A percentile compares a stretch with the other conserved stretches of the same genome.
Conservation (phyloP, 345 rosid genomes). For the Euclidium syriacum region DNA sequence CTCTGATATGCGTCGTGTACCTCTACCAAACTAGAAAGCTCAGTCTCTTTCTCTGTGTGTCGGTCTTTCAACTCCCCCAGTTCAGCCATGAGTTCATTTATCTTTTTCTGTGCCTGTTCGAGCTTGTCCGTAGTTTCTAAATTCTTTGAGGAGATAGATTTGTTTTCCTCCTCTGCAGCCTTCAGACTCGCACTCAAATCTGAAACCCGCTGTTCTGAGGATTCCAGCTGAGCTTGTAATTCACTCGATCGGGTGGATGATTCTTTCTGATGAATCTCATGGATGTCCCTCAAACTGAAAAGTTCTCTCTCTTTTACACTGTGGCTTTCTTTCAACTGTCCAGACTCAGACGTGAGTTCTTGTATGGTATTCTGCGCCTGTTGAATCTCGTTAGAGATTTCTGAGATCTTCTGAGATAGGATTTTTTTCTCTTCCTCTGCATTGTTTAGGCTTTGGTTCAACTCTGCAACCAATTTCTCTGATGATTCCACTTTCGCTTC, state of each 20-base stretch:
- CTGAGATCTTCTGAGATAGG: slow-evolving; percentile 41
- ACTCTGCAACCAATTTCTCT: slow-evolving; percentile 42
- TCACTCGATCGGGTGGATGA: slow-evolving; percentile 35
- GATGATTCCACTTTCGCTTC: slow-evolving; percentile 44
- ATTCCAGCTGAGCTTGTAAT: slow-evolving; percentile 37
- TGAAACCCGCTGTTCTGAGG: slow-evolving; percentile 42
- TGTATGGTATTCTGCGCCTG: slow-evolving; percentile 37
- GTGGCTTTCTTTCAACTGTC: slow-evolving; percentile 40
- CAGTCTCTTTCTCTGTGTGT: slow-evolving; percentile 57
- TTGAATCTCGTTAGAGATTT: slow-evolving; percentile 43
- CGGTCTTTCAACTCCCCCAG: slow-evolving; percentile 39
- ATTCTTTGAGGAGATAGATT: slow-evolving; percentile 42
- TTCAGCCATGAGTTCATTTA: slow-evolving; percentile 39
- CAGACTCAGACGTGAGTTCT: slow-evolving; percentile 40
- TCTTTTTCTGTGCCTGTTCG: slow-evolving; percentile 35
- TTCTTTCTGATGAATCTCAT: slow-evolving; percentile 50
- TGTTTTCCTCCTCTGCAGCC: slow-evolving; percentile 46
- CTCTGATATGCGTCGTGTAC: slow-evolving; percentile 40
- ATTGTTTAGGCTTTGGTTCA: slow-evolving; percentile 40
- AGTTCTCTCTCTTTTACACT: slow-evolving; percentile 53
- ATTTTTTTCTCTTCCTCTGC: slow-evolving; percentile 49
- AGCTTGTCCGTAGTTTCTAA: slow-evolving; percentile 44
- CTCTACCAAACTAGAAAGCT: slow-evolving; percentile 37
- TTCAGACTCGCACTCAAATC: slow-evolving; percentile 40
- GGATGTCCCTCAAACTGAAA: slow-evolving; percentile 35